Base-by-base conservation (phyloP, 2,329 filamentous ascomycete species). In the Eutypella sp. region DNA sequence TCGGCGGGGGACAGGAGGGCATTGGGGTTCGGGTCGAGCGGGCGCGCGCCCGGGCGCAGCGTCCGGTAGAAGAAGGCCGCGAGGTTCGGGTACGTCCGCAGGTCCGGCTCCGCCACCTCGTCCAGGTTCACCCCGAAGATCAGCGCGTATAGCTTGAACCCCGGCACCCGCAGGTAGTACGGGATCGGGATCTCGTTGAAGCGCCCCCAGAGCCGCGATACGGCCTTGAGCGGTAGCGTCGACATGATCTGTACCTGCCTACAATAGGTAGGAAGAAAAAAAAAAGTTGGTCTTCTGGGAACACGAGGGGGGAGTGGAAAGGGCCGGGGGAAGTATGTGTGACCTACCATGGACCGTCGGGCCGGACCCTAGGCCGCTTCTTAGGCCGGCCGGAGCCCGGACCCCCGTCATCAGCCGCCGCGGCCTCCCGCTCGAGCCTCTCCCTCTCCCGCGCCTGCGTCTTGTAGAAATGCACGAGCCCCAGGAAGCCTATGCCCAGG, bases 31-130 rank as follows among this genome's bases (percentile, higher is more conserved):
- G 88, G 81, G 60, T 97, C 89, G 13, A 99, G 75, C 1, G 91
- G 91, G 22, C 93, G 84, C 11, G 78, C 82, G 27, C 91, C 92
- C 5, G 92, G 89, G 66, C 96, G 97, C 49, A 99, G 76, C 1
- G 84, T 89, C 50, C 93, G 89, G 67, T 97, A 99, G 74, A 99
- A 99, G 75, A 99, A 99, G 47, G 92, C 82, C 5, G 92, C 89
- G 34, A 99, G 81, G 63, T 99, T 99, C 18, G 90, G 88, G 65
- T 93, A 99, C 40, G 79, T 80, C 64, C 88, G 90, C 18, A 99
- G 81, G 59, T 99, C 93, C 16, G 85, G 81, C 63, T 99, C 91
- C 25, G 84, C 81, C 16, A 96, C 84, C 70, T 99, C 93, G 48
- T 85, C 79, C 47, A 99, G 78, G 64, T 87, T 87, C 62, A 95